These are phyloP conservation scores for Penicillium sp. DNA, from an alignment of 2,329 filamentous ascomycete genomes.

Conservation along the genomic window DNA sequence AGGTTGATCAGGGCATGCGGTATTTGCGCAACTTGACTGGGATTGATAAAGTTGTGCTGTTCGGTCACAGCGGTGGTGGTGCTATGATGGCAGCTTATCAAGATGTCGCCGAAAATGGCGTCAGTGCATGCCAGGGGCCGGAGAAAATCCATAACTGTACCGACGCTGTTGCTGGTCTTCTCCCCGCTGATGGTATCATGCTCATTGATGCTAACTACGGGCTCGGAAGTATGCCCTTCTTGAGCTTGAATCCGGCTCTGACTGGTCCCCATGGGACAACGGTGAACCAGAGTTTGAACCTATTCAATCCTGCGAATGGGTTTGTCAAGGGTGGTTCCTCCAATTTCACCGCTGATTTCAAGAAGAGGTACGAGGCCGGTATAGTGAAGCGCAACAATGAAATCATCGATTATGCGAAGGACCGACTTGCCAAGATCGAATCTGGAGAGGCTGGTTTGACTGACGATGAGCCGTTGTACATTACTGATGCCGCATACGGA, in stretches of 20 bases:
- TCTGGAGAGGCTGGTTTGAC: neutral
- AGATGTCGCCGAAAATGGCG: constrained; percentile 19
- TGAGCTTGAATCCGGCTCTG: constrained; percentile 15
- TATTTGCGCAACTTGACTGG: constrained; percentile 26
- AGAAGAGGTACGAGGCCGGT: neutral
- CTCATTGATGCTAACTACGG: constrained; percentile 18
- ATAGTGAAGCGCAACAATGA: neutral
- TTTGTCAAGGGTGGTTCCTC: neutral
- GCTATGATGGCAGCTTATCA: constrained; percentile 18
- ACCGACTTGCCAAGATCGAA: neutral
- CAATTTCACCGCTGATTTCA: constrained; percentile 4
- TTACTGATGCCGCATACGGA: constrained; percentile 13
- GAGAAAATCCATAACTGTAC: constrained; percentile 18
- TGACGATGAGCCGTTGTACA: neutral
- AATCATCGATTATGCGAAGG: neutral
- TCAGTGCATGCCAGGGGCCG: constrained; percentile 13
- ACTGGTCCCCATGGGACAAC: constrained; percentile 5
- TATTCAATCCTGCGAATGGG: constrained; percentile 14
- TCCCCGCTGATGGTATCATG: constrained; percentile 15
- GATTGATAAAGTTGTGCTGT: constrained; percentile 47
- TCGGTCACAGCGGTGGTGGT: constrained; percentile 48
- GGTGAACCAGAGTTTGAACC: constrained; percentile 7
- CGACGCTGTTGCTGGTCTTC: constrained; percentile 5
- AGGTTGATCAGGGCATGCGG: constrained; percentile 7
- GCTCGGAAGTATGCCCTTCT: constrained; percentile 14